These are phyloP conservation scores for Colletotrichum tabaci DNA, from an alignment of 2,329 filamentous ascomycete species.

Conservation along the genomic window DNA sequence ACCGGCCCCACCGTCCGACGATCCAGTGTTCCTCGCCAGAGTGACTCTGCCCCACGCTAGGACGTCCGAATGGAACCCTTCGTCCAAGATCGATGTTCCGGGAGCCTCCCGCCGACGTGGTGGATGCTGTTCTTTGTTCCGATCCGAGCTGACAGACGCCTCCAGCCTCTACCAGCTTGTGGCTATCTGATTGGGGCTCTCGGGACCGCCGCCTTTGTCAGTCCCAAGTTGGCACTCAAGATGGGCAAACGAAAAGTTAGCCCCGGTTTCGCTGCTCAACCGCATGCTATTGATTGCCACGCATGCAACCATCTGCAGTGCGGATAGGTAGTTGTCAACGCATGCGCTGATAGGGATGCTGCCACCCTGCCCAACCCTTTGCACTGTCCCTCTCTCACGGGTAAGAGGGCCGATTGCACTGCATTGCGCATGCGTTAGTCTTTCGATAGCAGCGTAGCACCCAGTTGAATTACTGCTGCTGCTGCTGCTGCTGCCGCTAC, in stretches of 20 bases:
- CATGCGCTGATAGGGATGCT: constrained; percentile 5
- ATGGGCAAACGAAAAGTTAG: neutral
- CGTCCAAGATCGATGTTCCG: constrained; percentile 18
- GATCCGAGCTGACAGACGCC: constrained; percentile 1
- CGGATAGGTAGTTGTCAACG: constrained; percentile 6
- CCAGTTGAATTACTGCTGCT: constrained; percentile 10
- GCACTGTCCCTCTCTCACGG: constrained; percentile 1
- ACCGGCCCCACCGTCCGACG: constrained; percentile 16
- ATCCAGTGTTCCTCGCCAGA: neutral
- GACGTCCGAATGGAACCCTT: neutral
- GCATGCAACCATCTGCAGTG: constrained; percentile 17
- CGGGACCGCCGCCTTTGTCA: constrained; percentile 13
- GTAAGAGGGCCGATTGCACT: constrained; percentile 21
- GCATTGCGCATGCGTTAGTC: constrained; percentile 33
- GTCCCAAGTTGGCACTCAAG: constrained; percentile 2
- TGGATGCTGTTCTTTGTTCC: constrained; percentile 29
- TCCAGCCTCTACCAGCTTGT: constrained; percentile 9
- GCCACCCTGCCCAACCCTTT: neutral
- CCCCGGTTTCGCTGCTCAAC: constrained; percentile 2
- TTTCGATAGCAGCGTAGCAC: neutral
- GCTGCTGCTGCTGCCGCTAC: constrained; percentile 5
- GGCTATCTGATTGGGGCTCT: neutral
- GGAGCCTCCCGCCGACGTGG: constrained; percentile 16
- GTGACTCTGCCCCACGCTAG: constrained; percentile 9
- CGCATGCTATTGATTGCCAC: constrained; percentile 3